Conservation (phyloP, 805 yeast genomes). For the Citeromyces nyonsensis region DNA sequence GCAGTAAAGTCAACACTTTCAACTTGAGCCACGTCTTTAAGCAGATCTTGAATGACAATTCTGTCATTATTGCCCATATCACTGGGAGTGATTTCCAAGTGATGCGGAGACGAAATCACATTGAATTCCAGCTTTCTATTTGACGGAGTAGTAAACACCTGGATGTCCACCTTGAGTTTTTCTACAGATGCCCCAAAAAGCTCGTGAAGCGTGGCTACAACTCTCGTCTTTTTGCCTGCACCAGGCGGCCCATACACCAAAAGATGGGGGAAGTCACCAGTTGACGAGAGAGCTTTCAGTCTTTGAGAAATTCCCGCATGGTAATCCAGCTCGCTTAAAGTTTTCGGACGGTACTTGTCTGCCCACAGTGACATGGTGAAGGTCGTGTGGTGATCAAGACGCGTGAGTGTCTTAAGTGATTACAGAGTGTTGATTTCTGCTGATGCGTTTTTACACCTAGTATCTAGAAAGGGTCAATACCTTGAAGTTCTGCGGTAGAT, state of each 20-base stretch:
- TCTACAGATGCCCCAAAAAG: constrained; percentile 76
- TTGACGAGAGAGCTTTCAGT: constrained; percentile 42
- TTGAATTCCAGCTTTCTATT: constrained; percentile 79
- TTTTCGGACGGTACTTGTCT: constrained; percentile 78
- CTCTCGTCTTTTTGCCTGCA: constrained; percentile 92
- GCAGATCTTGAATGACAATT: constrained; percentile 83
- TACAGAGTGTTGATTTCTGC: too few relatives aligned
- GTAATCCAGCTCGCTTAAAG: constrained; percentile 46
- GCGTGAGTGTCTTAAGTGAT: too few relatives aligned
- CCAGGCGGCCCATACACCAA: constrained; percentile 93
- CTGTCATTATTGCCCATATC: constrained; percentile 95
- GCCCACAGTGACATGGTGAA: constrained; percentile 84
- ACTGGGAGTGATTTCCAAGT: constrained; percentile 89
- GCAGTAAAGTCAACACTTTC: constrained; percentile 78
- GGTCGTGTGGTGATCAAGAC: neutral
- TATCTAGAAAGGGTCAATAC: too few relatives aligned
- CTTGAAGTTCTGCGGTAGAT: too few relatives aligned
- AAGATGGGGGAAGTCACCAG: constrained; percentile 88
- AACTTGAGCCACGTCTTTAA: constrained; percentile 89
- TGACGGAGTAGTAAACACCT: constrained; percentile 60
- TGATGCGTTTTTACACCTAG: too few relatives aligned
- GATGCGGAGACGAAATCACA: constrained; percentile 83
- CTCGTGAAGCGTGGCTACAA: constrained; percentile 62
- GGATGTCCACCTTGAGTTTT: constrained; percentile 78
- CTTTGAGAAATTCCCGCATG: constrained; percentile 52